Conservation (phyloP, 352 stramenopile species). For the Pythium plurisporium region DNA sequence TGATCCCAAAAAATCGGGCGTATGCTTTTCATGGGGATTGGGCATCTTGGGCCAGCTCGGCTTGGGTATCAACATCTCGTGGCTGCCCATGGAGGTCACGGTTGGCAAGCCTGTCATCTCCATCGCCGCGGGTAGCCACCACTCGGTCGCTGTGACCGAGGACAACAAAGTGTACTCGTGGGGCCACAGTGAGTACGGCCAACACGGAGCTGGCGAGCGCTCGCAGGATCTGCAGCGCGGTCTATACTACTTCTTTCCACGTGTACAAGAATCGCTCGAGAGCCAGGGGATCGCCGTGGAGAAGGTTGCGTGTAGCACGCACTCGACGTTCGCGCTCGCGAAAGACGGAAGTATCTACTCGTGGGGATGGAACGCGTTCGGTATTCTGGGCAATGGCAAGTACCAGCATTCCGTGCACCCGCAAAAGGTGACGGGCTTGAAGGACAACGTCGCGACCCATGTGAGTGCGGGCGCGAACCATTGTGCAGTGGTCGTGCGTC, state of each 20-base stretch:
- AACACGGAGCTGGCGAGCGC: conserved; percentile 63
- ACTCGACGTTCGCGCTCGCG: conserved; percentile 68
- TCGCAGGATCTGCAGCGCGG: conserved; percentile 68
- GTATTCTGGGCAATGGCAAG: conserved; percentile 69
- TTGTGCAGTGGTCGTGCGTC: conserved; percentile 45
- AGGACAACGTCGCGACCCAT: conserved; percentile 48
- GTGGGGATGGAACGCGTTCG: conserved; percentile 87
- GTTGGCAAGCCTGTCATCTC: conserved; percentile 47
- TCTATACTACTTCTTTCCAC: conserved; percentile 71
- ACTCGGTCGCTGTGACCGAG: conserved; percentile 61
- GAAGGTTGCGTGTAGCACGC: conserved; percentile 53
- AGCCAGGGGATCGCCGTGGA: conserved; percentile 30
- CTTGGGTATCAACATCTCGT: conserved; percentile 58
- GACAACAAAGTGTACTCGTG: conserved; percentile 64
- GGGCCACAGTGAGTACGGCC: conserved; percentile 81
- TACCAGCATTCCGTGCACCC: conserved; percentile 69
- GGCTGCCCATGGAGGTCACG: conserved; percentile 51
- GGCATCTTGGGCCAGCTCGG: conserved; percentile 70
- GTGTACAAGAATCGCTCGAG: conserved; percentile 47
- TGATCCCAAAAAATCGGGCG: conserved; percentile 30
- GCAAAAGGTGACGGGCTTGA: conserved; percentile 52
- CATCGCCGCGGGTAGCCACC: conserved; percentile 66
- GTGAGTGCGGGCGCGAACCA: conserved; percentile 70
- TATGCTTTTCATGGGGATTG: conserved; percentile 74
- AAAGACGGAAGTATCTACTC: conserved; percentile 59